Evolutionary conservation across 1,284 basidiomycete genomes (phyloP), one percentile per base, ranked within the genome.

Genomic region (Boletus coffeatus): DNA sequence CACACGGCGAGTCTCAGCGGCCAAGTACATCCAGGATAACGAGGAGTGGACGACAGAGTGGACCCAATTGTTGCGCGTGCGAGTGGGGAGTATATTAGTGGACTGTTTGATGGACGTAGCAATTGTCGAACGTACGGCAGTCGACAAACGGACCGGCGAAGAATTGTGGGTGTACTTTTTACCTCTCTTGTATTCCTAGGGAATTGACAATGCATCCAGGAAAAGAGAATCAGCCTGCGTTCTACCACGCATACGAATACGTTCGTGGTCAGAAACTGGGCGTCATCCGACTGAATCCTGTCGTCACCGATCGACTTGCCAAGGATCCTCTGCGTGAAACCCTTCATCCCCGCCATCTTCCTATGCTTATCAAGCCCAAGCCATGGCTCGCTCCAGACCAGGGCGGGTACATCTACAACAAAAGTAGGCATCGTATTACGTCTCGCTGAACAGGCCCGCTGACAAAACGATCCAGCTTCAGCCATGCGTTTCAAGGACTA

Each of bases 401-500:
- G 52, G 97, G 96, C 16, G 94, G 91, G 2, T 98, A 98, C 75
- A 78, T 96, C 39, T 85, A 86, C 64, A 91, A 89, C 71, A 84
- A 81, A 66, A 84, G 91, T 92, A 67, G 62, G 85, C 77, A 11
- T 37, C 16, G 21, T 37, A 32, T 29, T 65, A 21, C 13, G 21
- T 46, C 9, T 55, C 59, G 34, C 36, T 21, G 34, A 25, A 25
- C 29, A n/a, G 4, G 50, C 43, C 56, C 59, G 43, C 41, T 66
- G 29, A 66, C 59, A 34, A n/a, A 8, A 57, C 37, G 25, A 29
- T 67, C 16, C 57, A 89, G 92, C 85, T 14, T 77, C 78, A 14
- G 88, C 87, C 41, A 98, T 98, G 94, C 92, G 96, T 4, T 95
- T 90, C 79, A 97, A 96, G 75, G 93, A 97, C 59, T 92, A 29